Percentiles rank a stretch among this genome's conserved stretches.
These are phyloP conservation scores for Rhodotorula sp. DNA, from an alignment of 1,284 basidiomycete species.

Conservation along the genomic window DNA sequence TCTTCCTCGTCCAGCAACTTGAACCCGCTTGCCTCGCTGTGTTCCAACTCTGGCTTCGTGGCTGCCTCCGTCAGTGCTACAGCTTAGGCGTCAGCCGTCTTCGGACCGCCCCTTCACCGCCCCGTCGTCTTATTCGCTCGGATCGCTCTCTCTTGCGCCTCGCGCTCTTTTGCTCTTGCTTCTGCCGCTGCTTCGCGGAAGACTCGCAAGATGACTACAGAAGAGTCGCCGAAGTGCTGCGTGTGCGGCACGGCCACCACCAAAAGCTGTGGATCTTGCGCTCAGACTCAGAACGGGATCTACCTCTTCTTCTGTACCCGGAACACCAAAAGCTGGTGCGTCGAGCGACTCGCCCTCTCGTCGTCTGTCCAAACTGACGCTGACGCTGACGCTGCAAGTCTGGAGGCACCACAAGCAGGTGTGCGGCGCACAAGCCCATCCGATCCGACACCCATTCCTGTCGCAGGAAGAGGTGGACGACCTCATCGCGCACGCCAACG, in stretches of 20 bases:
- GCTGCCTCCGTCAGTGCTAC: too few relatives aligned
- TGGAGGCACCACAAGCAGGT: constrained; percentile 1
- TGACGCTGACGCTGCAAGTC: background rate
- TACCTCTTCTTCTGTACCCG: background rate
- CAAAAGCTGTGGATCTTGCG: background rate
- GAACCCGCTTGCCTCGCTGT: background rate
- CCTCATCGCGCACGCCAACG: background rate
- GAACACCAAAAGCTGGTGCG: background rate
- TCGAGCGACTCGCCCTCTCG: background rate
- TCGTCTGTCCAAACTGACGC: background rate
- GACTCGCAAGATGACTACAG: background rate
- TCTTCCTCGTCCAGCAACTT: background rate
- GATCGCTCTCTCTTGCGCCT: background rate
- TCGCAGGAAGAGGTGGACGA: background rate
- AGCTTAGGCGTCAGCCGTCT: too few relatives aligned
- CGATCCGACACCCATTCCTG: background rate
- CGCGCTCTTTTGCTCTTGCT: background rate
- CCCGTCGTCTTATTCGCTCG: background rate
- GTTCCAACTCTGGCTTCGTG: background rate
- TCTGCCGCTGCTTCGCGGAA: background rate
- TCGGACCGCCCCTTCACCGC: too few relatives aligned
- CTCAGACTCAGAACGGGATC: too few relatives aligned
- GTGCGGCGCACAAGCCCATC: background rate
- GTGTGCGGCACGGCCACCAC: background rate
- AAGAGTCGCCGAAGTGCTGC: background rate